A percentile compares a stretch with the other conserved stretches of the same genome.
phyloP scores from a whole-genome alignment of 1,284 basidiomycete species.

The Fereydounia khargensis region DNA sequence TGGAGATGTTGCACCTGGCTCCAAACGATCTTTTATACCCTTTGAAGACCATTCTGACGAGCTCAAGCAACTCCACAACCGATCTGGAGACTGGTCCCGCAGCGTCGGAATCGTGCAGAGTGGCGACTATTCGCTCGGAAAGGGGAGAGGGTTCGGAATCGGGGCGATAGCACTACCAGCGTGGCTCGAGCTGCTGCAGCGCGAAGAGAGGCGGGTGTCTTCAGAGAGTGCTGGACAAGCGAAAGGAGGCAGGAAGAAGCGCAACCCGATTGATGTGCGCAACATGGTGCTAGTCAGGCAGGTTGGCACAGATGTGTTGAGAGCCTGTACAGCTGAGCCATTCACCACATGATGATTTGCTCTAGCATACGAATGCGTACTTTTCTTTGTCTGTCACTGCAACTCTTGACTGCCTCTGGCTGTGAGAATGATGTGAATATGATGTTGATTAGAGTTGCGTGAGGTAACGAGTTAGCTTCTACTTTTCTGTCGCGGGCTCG shows the following conservation, averaged over 20 bases:
- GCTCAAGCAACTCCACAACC: slow-evolving; percentile 14
- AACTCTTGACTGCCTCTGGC: no score
- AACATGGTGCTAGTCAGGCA: slow-evolving; percentile 23
- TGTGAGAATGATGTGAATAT: no score
- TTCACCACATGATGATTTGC: neutral
- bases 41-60: slow-evolving; percentile 1
- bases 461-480: no score
- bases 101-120: slow-evolving; percentile 34
- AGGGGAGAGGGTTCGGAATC: slow-evolving; percentile 29
- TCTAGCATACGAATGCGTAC: no score
- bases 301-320: slow-evolving; percentile 15
- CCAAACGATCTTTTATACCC: neutral
- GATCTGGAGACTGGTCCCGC: slow-evolving; percentile 22
- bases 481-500: no score
- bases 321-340: slow-evolving; percentile 2
- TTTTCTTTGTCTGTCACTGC: no score
- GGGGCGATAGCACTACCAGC: slow-evolving; percentile 15
- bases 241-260: slow-evolving; percentile 5
- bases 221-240: no score
- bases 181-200: slow-evolving; percentile 12
- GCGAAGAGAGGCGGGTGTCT: slow-evolving; percentile 11
- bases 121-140: slow-evolving; percentile 41
- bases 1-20: slow-evolving; percentile 12
- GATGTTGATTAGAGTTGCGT: no score
- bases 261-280: slow-evolving; percentile 20